Percentiles rank a stretch among this genome's conserved stretches.
Conservation (phyloP, 352 stramenopile species). For the Phytophthora chlamydospora region DNA sequence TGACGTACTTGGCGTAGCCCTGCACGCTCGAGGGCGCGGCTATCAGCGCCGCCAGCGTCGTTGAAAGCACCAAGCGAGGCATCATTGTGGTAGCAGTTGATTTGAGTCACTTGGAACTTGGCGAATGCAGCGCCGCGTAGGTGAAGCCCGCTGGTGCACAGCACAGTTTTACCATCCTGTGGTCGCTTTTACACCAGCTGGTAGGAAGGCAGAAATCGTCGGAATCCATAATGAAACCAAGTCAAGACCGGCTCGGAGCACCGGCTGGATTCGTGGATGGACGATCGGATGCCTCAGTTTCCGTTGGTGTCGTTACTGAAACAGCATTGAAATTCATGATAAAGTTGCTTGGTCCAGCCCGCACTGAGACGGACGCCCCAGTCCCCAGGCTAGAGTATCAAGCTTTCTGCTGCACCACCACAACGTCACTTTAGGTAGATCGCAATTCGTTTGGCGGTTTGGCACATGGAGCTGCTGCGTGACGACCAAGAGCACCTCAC, state of each 20-base stretch:
- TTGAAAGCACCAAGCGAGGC: conserved; percentile 10
- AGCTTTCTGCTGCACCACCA: too few relatives aligned
- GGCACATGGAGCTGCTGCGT: too few relatives aligned
- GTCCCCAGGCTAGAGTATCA: too few relatives aligned
- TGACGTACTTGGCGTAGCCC: conserved; percentile 50
- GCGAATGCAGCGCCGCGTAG: conserved; percentile 11
- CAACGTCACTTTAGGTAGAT: too few relatives aligned
- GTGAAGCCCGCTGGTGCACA: conserved; percentile 8
- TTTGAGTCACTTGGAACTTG: conserved; percentile 17
- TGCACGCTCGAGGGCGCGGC: conserved; percentile 19
- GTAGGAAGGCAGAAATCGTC: conserved; percentile 10
- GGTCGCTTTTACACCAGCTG: conserved; percentile 30
- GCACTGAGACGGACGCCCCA: too few relatives aligned
- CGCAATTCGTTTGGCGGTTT: too few relatives aligned
- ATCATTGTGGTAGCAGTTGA: conserved; percentile 5
- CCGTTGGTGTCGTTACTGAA: too few relatives aligned
- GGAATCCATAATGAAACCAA: conserved; percentile 22
- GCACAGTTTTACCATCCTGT: conserved; percentile 19
- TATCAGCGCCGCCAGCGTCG: conserved; percentile 13
- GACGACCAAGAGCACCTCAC: too few relatives aligned
- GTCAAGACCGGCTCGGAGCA: conserved; percentile 8
- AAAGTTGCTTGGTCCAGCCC: too few relatives aligned
- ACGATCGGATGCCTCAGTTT: not conserved
- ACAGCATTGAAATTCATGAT: too few relatives aligned
- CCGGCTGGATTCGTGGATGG: conserved; percentile 6